phyloP scores from a whole-genome alignment of 495 filamentous ascomycete genomes.

The Aspergillus bridgeri region DNA sequence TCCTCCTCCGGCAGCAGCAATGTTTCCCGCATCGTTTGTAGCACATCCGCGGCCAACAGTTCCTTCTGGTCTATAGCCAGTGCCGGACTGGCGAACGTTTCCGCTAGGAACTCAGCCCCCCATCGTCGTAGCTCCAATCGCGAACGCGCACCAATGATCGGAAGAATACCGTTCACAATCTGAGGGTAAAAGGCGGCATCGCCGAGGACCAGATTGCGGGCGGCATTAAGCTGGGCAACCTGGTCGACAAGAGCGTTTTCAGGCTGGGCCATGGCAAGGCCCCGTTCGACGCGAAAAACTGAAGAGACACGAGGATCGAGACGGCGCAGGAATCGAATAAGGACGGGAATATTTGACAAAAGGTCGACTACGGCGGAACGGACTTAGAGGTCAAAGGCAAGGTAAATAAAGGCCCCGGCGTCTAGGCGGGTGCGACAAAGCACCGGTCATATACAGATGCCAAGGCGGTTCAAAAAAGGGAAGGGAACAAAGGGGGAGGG shows the following conservation, averaged over 20 bases:
- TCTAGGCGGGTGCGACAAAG: background rate
- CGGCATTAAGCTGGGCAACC: constrained; percentile 78
- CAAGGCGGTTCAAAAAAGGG: background rate
- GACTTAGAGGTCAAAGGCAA: background rate
- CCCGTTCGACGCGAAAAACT: constrained; percentile 9
- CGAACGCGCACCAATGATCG: constrained; percentile 74
- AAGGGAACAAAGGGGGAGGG: background rate
- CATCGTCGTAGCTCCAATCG: constrained; percentile 83
- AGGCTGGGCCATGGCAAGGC: constrained; percentile 40
- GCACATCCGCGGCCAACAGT: constrained; percentile 62
- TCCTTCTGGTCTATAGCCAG: constrained; percentile 71
- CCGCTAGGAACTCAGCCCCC: constrained; percentile 94
- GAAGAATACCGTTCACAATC: constrained; percentile 84
- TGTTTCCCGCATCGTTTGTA: constrained; percentile 71
- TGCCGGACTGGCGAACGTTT: constrained; percentile 87
- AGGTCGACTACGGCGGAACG: background rate
- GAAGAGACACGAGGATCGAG: background rate
- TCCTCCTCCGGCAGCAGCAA: constrained; percentile 73
- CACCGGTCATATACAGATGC: background rate
- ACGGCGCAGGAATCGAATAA: background rate
- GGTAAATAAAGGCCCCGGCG: background rate
- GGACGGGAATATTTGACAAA: background rate
- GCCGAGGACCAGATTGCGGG: constrained; percentile 80
- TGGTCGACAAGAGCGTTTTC: constrained; percentile 63
- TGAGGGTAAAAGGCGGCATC: constrained; percentile 82